Base-by-base conservation (phyloP, 768 basidiomycete species). In the Tephrocybe sp. region DNA sequence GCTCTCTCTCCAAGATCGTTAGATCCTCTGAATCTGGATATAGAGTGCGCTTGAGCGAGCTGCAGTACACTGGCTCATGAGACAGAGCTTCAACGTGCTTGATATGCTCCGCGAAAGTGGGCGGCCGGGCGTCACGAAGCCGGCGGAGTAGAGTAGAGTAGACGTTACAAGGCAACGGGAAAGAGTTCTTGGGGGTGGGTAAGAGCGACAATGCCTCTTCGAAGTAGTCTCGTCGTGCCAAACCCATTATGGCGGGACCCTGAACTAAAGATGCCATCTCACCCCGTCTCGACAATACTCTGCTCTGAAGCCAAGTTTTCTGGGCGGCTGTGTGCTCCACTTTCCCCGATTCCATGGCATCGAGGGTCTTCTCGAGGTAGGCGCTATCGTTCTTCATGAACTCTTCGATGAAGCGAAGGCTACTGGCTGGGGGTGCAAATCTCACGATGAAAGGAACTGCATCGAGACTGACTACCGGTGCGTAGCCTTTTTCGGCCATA, bases 121-220 rank as follows among this genome's bases (percentile, higher is more conserved):
- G 28, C 47, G 5, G 52, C 36, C 51, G 56, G 2, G 58, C 50
- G 9, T 41, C 32, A 21, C 53, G 46, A 21, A 73, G 42, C 9
- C 56, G 59, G 15, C 53, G 60, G 19, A 69, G 54, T 46, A 75
- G 67, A 26, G 69, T 56, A 26, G 60, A 47, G 45, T 77, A 74
- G 2, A 74, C 75, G 44, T 61, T 66, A 1, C 57, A 54, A 5
- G 72, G 54, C 32, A 84, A 52, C 13, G 19, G 56, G 41, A 70
- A 63, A 7, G 61, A 62, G 8, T 64, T 46, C 2, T 53, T 54
- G 9, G 68, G 67, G 9, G 64, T 56, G 4, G 73, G 74, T n/a
- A 82, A 57, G 35, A 83, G 61, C n/a, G 55, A 41, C n/a, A 82
- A 28, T 3, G 82, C 82, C 16, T 68, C 68, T 0, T 69, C 61